Evolutionary conservation across 2,329 filamentous ascomycete genomes (phyloP).

Genomic region (Lasiodiplodia gonubiensis): DNA sequence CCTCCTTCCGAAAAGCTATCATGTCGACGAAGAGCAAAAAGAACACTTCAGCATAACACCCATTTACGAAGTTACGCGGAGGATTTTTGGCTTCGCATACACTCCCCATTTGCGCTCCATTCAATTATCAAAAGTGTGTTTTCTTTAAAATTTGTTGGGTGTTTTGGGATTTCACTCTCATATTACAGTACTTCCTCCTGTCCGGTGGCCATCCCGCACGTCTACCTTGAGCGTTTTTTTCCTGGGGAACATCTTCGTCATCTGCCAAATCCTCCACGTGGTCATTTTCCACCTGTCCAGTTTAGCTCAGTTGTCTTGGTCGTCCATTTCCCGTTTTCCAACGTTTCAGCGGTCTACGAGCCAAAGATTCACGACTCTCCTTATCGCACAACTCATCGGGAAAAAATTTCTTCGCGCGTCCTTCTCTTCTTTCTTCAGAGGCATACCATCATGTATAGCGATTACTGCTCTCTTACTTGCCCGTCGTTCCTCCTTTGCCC

Average conservation of each 20-base stretch:
- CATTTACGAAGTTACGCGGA: conserved; percentile 21
- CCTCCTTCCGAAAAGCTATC: conserved; percentile 5
- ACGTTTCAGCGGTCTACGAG: conserved; percentile 24
- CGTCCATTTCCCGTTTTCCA: not conserved
- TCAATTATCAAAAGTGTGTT: conserved; percentile 7
- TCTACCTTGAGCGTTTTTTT: not conserved
- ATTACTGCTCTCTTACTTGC: conserved; percentile 1
- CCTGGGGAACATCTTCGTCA: not conserved
- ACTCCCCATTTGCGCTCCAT: not conserved
- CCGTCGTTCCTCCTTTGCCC: not conserved
- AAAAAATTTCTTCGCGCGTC: conserved; percentile 1
- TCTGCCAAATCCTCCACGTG: not conserved
- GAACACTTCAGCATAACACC: conserved; percentile 14
- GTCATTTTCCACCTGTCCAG: not conserved
- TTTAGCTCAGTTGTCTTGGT: not conserved
- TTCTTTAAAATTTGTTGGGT: not conserved
- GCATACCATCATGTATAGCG: conserved; percentile 27
- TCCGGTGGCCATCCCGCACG: not conserved
- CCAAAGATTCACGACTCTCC: conserved; percentile 27
- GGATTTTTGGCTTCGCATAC: conserved; percentile 17
- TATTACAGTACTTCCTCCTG: not conserved
- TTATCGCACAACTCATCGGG: not conserved
- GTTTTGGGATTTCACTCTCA: not conserved
- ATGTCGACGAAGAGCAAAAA: conserved; percentile 9
- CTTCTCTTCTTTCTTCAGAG: not conserved